phyloP scores from a whole-genome alignment of 768 basidiomycete species.

The Boletus subparvulus region DNA sequence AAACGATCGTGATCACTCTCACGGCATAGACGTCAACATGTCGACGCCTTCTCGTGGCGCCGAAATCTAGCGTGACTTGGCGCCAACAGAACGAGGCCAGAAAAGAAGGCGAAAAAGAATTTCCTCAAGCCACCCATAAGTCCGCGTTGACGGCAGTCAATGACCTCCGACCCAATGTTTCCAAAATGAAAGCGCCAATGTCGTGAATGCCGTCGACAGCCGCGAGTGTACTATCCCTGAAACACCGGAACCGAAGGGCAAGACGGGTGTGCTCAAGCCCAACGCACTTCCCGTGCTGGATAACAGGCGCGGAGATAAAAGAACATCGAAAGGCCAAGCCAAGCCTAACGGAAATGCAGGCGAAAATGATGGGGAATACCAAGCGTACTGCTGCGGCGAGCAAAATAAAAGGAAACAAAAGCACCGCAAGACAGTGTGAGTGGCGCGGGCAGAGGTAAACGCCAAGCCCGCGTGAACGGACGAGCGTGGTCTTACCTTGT shows the following conservation, averaged over 20 bases:
- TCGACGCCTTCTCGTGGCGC: too few species aligned
- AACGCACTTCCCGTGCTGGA: too few species aligned
- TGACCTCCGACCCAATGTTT: neutral
- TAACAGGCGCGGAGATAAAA: conserved; percentile 11
- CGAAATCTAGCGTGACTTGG: too few species aligned
- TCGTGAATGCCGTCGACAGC: too few species aligned
- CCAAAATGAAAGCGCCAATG: neutral
- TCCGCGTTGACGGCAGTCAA: neutral
- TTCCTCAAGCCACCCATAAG: neutral
- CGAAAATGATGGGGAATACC: neutral
- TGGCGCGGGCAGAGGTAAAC: neutral
- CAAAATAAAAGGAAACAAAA: neutral
- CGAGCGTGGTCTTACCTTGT: conserved; percentile 56
- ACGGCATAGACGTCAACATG: neutral
- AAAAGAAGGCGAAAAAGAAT: neutral
- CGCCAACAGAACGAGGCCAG: too few species aligned
- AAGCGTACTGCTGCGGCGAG: neutral
- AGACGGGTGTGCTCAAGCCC: neutral
- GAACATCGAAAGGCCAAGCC: neutral
- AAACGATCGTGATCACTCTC: neutral
- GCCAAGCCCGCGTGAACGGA: neutral
- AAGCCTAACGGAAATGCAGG: conserved; percentile 5
- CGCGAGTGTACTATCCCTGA: neutral
- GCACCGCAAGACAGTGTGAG: neutral
- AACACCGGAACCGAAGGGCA: conserved; percentile 3